Base-by-base conservation (phyloP, 306 rosid species). In the Cyamopsis tetragonoloba region DNA sequence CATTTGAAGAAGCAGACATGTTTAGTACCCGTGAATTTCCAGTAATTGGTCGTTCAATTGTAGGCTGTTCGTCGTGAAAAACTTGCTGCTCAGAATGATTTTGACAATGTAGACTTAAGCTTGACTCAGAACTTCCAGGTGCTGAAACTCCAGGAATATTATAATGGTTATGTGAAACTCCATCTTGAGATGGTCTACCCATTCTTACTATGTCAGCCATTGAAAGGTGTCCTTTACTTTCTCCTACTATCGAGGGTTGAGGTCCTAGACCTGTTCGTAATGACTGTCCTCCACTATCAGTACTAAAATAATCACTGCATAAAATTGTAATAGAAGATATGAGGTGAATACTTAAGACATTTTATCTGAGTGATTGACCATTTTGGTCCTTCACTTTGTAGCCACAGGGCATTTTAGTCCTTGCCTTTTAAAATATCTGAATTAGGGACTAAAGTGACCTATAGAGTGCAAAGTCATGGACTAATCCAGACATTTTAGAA, bases 121-220 rank as follows among this genome's bases (percentile, higher is more conserved):
- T 68, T 14, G 66, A 55, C 55, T 77, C 83, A 28, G 74, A 53
- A 44, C 72, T 82, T 58, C 51, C 57, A 60, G 56, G 54, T 43
- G 69, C 58, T 68, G 84, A 77, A 65, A 34, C 73, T 30, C 57
- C 82, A 17, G 75, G 47, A 39, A 76, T 26, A 49, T 77, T 86
- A 20, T 17, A 61, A 68, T 23, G 15, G 80, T 42, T 35, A 68
- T 62, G 61, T 18, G 51, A 69, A 72, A 26, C 39, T 8, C 49
- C 68, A 62, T 75, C 86, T 61, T 80, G 80, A 22, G 76, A 72
- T 34, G 70, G 43, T 46, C 18, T 80, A 46, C 88, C 92, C 82
- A 84, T 68, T 73, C 76, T 84, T 5, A 89, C 86, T 74, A 89
- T 24, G 62, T 89, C 92, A 47, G 88, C 92, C 88, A 82, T 84